phyloP scores from a whole-genome alignment of 2,329 filamentous ascomycete genomes.

The Massarina eburnea region DNA sequence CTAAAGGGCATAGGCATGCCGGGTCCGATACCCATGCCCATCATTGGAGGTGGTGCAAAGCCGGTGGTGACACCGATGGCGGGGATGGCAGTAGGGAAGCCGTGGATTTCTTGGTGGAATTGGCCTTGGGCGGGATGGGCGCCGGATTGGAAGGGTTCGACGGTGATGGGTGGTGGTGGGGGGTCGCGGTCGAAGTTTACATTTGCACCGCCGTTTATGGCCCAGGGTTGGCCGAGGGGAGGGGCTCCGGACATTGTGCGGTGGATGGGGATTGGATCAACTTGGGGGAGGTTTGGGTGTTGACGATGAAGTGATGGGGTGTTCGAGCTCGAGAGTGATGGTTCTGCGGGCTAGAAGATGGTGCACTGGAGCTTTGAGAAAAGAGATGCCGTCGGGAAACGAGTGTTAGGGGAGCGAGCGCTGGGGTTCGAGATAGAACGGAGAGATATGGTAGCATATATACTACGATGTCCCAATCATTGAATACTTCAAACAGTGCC shows the following conservation, averaged over 20 bases:
- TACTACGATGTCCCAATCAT: neutral
- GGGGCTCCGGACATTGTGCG: conserved; percentile 28
- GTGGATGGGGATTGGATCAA: neutral
- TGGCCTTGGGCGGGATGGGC: neutral
- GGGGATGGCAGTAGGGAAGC: neutral
- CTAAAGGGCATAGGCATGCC: conserved; percentile 20
- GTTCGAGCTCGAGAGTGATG: neutral
- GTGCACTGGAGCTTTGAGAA: neutral
- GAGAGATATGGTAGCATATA: neutral
- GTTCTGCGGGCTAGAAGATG: neutral
- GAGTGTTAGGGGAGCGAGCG: neutral
- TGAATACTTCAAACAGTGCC: neutral
- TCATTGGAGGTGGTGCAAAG: conserved; percentile 14
- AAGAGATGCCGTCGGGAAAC: neutral
- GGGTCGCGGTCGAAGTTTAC: conserved; percentile 38
- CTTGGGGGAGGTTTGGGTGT: neutral
- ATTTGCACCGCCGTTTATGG: conserved; percentile 35
- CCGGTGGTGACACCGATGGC: conserved; percentile 1
- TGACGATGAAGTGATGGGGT: neutral
- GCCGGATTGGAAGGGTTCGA: conserved; percentile 6
- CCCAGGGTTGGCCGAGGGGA: conserved; percentile 29
- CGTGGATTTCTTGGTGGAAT: neutral
- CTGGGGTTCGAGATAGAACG: neutral
- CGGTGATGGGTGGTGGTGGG: conserved; percentile 28
- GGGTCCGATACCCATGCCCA: conserved; percentile 20